Evolutionary conservation across 768 basidiomycete species (phyloP).

Genomic region (Multifurca ochricompacta): DNA sequence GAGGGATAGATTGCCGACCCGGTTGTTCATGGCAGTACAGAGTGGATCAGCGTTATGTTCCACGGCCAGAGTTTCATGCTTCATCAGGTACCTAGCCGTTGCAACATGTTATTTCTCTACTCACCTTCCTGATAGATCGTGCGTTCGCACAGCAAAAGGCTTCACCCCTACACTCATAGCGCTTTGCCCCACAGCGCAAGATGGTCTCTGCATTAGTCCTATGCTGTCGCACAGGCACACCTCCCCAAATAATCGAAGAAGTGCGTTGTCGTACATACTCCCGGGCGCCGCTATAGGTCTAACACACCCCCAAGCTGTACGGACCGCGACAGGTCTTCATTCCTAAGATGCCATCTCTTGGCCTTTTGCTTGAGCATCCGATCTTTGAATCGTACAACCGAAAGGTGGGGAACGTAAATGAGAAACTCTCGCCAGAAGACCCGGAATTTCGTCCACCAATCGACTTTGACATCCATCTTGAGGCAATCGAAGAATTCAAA

Average conservation of each 20-base stretch:
- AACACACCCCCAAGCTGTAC: conserved; percentile 48
- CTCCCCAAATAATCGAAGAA: conserved; percentile 66
- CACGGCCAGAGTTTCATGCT: conserved; percentile 99
- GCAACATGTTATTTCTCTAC: neutral
- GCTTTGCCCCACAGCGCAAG: conserved; percentile 65
- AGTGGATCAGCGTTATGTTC: conserved; percentile 90
- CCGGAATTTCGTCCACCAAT: conserved; percentile 63
- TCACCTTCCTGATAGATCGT: conserved; percentile 38
- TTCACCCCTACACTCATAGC: conserved; percentile 17
- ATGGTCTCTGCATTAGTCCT: conserved; percentile 91
- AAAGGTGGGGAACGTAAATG: conserved; percentile 42
- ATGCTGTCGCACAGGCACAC: conserved; percentile 65
- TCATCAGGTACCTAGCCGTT: conserved; percentile 68
- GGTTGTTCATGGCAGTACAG: conserved; percentile 81
- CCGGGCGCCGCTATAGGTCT: neutral
- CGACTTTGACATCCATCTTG: conserved; percentile 60
- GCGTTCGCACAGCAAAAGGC: conserved; percentile 22
- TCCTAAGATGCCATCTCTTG: conserved; percentile 94
- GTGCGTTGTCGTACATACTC: conserved; percentile 29
- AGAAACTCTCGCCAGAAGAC: conserved; percentile 44
- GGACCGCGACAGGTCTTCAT: conserved; percentile 70
- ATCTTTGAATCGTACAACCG: conserved; percentile 74
- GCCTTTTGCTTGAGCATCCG: conserved; percentile 83
- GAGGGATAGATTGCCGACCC: conserved; percentile 64
- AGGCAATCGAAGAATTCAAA: conserved; percentile 76